Conservation (phyloP, 179 eudicot genomes). For the Vitellaria paradoxa region DNA sequence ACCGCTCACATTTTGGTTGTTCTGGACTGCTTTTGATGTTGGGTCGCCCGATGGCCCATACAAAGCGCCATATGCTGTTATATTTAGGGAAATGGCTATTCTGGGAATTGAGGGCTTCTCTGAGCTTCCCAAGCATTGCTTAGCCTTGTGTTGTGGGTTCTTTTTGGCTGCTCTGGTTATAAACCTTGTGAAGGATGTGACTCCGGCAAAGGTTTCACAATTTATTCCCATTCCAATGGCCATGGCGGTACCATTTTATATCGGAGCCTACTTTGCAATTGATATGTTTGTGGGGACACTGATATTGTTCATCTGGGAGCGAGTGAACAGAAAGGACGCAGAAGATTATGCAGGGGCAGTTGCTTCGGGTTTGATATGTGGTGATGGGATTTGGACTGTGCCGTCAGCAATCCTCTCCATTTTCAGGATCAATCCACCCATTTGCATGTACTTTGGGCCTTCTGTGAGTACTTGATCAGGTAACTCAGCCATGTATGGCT, state of each 20-base stretch:
- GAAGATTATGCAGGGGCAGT: constrained; percentile 94
- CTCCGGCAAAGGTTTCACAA: constrained; percentile 48
- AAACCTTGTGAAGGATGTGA: constrained; percentile 64
- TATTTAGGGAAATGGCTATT: constrained; percentile 93
- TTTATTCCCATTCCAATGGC: constrained; percentile 97
- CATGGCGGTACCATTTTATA: constrained; percentile 96
- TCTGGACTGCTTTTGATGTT: constrained; percentile 84
- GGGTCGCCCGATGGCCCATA: constrained; percentile 84
- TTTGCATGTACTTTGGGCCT: too few relatives aligned
- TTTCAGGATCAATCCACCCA: constrained; percentile 81
- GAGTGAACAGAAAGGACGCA: constrained; percentile 55
- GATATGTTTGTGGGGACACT: constrained; percentile 98
- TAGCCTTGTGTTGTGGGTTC: constrained; percentile 72
- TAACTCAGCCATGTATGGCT: not conserved
- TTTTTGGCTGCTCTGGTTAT: constrained; percentile 69
- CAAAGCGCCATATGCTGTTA: constrained; percentile 95
- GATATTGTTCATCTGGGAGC: constrained; percentile 82
- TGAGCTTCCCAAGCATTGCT: constrained; percentile 87
- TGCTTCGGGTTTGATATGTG: constrained; percentile 95
- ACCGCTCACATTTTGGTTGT: constrained; percentile 91
- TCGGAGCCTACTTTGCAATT: constrained; percentile 96
- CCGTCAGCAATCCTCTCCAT: constrained; percentile 91
- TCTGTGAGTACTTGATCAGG: constrained; percentile 36
- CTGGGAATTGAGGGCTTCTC: constrained; percentile 93
- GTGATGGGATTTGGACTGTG: constrained; percentile 96